phyloP scores from a whole-genome alignment of 148 eudicot species.

The Amaranthus cruentus region DNA sequence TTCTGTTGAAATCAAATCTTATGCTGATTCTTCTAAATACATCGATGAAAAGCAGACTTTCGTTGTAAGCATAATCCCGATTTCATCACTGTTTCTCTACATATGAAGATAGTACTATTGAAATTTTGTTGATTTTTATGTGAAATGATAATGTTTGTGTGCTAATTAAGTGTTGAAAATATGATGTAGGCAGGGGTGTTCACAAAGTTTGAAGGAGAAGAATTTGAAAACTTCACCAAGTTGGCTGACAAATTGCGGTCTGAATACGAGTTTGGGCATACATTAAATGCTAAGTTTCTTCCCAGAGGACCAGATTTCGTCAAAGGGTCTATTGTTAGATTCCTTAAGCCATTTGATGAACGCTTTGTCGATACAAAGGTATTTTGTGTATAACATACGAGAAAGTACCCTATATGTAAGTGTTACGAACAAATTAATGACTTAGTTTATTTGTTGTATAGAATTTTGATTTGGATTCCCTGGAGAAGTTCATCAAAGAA shows the following conservation, averaged over 20 bases:
- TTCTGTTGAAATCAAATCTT: conserved; percentile 57
- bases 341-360: conserved; percentile 92
- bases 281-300: conserved; percentile 60
- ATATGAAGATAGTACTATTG: neutral
- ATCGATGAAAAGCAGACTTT: conserved; percentile 46
- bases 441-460: conserved; percentile 15
- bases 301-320: conserved; percentile 65
- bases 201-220: conserved; percentile 73
- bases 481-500: conserved; percentile 58
- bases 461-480: conserved; percentile 61
- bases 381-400: neutral
- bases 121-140: neutral
- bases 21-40: conserved; percentile 34
- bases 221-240: conserved; percentile 61
- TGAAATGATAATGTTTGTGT: neutral
- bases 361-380: conserved; percentile 69
- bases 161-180: neutral
- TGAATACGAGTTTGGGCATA: conserved; percentile 76
- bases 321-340: conserved; percentile 54
- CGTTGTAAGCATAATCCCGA: conserved; percentile 41
- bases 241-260: conserved; percentile 66
- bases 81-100: neutral
- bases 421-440: neutral
- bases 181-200: conserved; percentile 64
- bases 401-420: neutral